These are phyloP conservation scores for carrot (Daucus carota) DNA, from an alignment of 129 eudicot species.

Conservation along the genomic window DNA sequence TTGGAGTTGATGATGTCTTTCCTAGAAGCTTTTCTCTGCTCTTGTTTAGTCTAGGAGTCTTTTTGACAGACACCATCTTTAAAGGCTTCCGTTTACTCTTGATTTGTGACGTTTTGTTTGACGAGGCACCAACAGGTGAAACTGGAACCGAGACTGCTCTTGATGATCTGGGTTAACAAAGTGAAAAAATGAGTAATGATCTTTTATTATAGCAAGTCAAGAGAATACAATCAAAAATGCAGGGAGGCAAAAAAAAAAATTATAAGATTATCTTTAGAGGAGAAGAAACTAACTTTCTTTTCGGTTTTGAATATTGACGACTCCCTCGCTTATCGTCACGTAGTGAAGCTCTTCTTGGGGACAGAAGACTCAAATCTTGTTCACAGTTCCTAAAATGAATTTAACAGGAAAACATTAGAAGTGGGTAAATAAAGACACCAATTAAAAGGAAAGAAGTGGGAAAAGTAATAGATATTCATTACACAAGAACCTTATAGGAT, in stretches of 20 bases:
- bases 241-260: background rate
- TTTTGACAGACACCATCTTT: background rate
- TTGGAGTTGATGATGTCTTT: background rate
- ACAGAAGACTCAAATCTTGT: conserved; percentile 1
- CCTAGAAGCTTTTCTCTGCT: background rate
- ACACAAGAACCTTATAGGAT: background rate
- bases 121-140: background rate
- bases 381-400: conserved; percentile 5
- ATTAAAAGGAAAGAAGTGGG: background rate
- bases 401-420: background rate
- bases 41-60: background rate
- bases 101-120: background rate
- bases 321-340: conserved; percentile 7
- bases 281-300: background rate
- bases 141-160: conserved; percentile 8
- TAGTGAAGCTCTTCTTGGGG: conserved; percentile 4
- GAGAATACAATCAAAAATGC: background rate
- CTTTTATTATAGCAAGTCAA: background rate
- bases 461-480: background rate
- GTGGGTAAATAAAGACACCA: background rate
- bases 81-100: background rate
- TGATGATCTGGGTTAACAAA: conserved; percentile 6
- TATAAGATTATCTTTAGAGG: background rate
- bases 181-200: background rate
- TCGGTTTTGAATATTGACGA: background rate